Percentiles rank a stretch among this genome's conserved stretches.
Evolutionary conservation across 768 basidiomycete species (phyloP).

Genomic region (Naganishia friedmannii): DNA sequence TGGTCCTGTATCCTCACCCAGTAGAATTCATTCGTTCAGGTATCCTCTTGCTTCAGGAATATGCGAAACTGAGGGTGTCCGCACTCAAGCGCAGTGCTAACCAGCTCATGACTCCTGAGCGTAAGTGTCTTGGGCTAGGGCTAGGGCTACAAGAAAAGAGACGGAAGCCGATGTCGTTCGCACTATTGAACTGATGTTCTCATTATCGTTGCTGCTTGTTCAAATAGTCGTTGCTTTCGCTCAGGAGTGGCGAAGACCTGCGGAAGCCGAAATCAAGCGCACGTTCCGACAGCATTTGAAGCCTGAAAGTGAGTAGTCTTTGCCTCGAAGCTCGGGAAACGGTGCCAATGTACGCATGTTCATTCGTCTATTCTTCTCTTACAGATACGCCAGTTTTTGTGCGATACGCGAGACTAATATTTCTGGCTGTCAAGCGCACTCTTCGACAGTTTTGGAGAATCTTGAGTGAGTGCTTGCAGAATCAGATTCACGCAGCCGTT

Average conservation of each 20-base stretch:
- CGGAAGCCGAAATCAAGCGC: neutral
- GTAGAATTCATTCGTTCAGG: neutral
- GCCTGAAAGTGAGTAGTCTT: neutral
- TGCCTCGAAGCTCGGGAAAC: neutral
- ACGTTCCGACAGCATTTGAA: neutral
- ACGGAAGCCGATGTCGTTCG: neutral
- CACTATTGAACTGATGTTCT: neutral
- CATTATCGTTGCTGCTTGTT: neutral
- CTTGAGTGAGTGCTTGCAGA: neutral
- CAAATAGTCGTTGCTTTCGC: neutral
- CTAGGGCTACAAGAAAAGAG: neutral
- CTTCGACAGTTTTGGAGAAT: neutral
- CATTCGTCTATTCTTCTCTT: neutral
- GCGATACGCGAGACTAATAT: neutral
- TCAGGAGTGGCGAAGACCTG: neutral
- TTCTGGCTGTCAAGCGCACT: neutral
- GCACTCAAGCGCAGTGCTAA: neutral
- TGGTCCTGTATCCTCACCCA: neutral
- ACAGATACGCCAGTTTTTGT: neutral
- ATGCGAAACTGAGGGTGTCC: neutral
- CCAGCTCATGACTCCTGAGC: constrained; percentile 2
- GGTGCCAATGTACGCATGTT: neutral
- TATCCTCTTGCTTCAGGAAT: neutral
- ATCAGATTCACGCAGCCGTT: neutral
- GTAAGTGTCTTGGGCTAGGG: neutral